These are phyloP conservation scores for Didymella exigua DNA, from an alignment of 2,329 filamentous ascomycete species.

Conservation along the genomic window DNA sequence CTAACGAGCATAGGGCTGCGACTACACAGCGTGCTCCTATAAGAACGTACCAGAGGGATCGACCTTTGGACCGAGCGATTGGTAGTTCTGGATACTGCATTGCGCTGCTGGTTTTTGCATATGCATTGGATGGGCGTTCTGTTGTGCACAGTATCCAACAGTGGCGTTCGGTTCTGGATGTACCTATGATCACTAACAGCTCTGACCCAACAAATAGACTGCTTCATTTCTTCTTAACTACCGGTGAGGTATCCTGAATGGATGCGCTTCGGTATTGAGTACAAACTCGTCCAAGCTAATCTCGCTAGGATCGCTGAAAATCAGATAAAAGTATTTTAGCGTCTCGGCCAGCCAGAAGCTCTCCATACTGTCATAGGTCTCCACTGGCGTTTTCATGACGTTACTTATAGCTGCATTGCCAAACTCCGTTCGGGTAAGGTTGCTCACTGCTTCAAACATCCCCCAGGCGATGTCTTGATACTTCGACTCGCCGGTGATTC, in stretches of 20 bases:
- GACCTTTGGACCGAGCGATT: slow-evolving; percentile 43
- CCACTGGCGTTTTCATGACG: slow-evolving; percentile 49
- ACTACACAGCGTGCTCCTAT: slow-evolving; percentile 82
- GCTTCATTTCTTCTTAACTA: no score
- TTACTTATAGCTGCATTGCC: slow-evolving; percentile 54
- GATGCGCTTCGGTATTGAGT: slow-evolving; percentile 56
- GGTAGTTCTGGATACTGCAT: slow-evolving; percentile 24
- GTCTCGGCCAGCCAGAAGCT: slow-evolving; percentile 58
- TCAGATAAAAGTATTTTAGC: slow-evolving; percentile 57
- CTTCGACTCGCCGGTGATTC: slow-evolving; percentile 60
- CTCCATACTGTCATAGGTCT: slow-evolving; percentile 52
- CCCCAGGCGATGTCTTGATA: slow-evolving; percentile 55
- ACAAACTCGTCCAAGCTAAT: slow-evolving; percentile 54
- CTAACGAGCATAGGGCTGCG: slow-evolving; percentile 63
- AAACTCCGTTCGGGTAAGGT: slow-evolving; percentile 49
- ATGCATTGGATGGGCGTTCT: slow-evolving; percentile 7
- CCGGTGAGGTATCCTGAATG: slow-evolving; percentile 42
- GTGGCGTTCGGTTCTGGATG: slow-evolving; percentile 3
- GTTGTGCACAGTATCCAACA: slow-evolving; percentile 7
- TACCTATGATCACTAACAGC: neutral
- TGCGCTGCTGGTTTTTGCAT: slow-evolving; percentile 3
- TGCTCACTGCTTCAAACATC: slow-evolving; percentile 54
- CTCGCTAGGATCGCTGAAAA: slow-evolving; percentile 51
- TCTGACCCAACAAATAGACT: neutral
- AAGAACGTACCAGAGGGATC: slow-evolving; percentile 56